Base-by-base conservation (phyloP, 2,329 filamentous ascomycete genomes). In the Sporothrix humicola region DNA sequence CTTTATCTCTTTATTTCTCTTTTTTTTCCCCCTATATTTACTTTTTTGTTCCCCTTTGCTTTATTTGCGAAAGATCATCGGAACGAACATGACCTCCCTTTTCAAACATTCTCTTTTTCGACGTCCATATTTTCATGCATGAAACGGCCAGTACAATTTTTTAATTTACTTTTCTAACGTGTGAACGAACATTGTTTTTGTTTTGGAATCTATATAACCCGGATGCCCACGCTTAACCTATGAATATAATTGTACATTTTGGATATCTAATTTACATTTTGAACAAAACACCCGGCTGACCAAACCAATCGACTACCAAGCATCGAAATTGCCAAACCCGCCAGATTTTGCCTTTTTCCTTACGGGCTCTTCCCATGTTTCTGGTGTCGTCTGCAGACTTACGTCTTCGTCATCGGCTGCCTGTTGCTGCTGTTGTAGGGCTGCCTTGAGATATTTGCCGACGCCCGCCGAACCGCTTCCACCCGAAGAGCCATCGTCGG, bases 301-400 rank as follows among this genome's bases (percentile, higher is more conserved):
- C 17, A 23, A 12, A 17, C 50, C 52, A 50, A 48, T 15, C 31
- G 31, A 37, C 84, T 84, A 98, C 95, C 96, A 99, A 52, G 85
- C 88, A 82, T 97, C 95, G 81, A 99, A 99, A 82, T 98, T 97
- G 2, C 95, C 95, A 85, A 98, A 99, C 0, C 94, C 94, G 13
- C 90, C 89, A 31, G 85, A 86, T 80, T 93, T 96, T 1, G 85
- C 82, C 84, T 97, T 98, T 83, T 98, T 98, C 82, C 89, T 90
- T 3, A 86, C 88, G 20, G 93, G 93, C 77, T 93, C 90, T 72
- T 90, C 89, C 81, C 89, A 91, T 52, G 87, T 84, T 74, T 91
- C 90, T 87, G 75, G 89, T 86, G 42, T 88, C 84, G 76, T 86
- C 86, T 59, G 88, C 90, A 59, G 91, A 83, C 73, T 90, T 85